Conservation (phyloP, 805 yeast genomes). For the Pichia phayaonensis region DNA sequence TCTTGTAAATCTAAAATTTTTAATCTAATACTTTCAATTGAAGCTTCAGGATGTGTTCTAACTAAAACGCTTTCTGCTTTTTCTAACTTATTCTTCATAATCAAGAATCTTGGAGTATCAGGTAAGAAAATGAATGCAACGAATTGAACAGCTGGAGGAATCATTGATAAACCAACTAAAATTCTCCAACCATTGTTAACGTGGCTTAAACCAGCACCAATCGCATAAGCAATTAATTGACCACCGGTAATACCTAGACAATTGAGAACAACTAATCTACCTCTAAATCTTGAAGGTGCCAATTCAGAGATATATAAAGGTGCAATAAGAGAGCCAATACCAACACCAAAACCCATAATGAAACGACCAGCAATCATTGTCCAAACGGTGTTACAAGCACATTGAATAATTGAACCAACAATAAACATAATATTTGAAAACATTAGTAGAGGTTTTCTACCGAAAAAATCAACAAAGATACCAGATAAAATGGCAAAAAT, state of each 20-base stretch:
- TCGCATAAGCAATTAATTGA: slow-evolving; percentile 87
- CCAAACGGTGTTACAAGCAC: slow-evolving; percentile 77
- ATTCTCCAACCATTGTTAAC: slow-evolving; percentile 89
- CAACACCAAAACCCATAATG: slow-evolving; percentile 94
- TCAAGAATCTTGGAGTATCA: slow-evolving; percentile 88
- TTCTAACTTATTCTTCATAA: slow-evolving; percentile 58
- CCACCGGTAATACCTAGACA: slow-evolving; percentile 92
- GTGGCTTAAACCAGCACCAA: slow-evolving; percentile 76
- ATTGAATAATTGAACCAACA: slow-evolving; percentile 78
- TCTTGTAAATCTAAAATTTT: slow-evolving; percentile 61
- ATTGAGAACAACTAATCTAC: slow-evolving; percentile 82
- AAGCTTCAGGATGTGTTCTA: slow-evolving; percentile 54
- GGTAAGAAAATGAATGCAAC: slow-evolving; percentile 78
- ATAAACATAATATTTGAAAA: slow-evolving; percentile 76
- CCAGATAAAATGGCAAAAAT: slow-evolving; percentile 78
- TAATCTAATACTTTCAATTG: slow-evolving; percentile 54
- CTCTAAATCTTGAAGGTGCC: slow-evolving; percentile 88
- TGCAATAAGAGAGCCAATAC: slow-evolving; percentile 89
- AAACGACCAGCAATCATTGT: slow-evolving; percentile 89
- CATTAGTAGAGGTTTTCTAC: slow-evolving; percentile 79
- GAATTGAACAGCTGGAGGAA: slow-evolving; percentile 79
- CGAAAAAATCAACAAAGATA: slow-evolving; percentile 68
- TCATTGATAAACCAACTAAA: slow-evolving; percentile 80
- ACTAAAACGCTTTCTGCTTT: slow-evolving; percentile 60
- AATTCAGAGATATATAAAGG: slow-evolving; percentile 88